Base-by-base conservation (phyloP, 2,329 filamentous ascomycete genomes). In the Cladosporium cucumerinum region DNA sequence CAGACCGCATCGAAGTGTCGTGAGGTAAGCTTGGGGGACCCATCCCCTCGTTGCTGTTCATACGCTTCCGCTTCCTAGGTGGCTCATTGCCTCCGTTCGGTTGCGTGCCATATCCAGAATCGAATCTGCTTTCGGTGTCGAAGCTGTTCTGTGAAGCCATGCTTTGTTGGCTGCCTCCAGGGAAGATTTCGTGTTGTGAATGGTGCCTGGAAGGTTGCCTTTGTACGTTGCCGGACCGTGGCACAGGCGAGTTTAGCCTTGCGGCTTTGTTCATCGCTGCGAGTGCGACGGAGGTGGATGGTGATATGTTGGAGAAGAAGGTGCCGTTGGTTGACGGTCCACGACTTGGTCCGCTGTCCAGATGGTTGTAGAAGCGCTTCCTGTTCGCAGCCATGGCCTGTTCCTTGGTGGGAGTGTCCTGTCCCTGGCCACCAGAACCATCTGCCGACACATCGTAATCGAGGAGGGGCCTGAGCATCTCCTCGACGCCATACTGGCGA, bases 221-320 rank as follows among this genome's bases (percentile, higher is more conserved):
- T 2, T 86, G 86, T 10, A 87, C 87, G 69, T 85, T 87, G 34
- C 78, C 78, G 21, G 82, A 81, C 55, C 90, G 83, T 5, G 90
- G 90, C 8, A 85, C 89, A 1, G 93, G 93, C 2, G 93, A 97
- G 75, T 97, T 93, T 72, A 97, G 90, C 14, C 94, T 87, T 18
- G 95, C 94, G 28, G 81, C 81, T 80, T 98, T 97, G 85, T 92
- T 97, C 78, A 99, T 96, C 65, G 95, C 94, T 67, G 93, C 93
- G 64, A 99, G 91, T 30, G 95, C 95, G 72, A 93, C 94, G 5
- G 92, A 95, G 1, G 95, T 93, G 1, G 93, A 96, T 68, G 88
- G 90, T 4, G 94, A 98, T 69, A 99, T 98, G 74, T 96, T 97
- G 75, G 93, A 93, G 82, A 99, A 98, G 76, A 97, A 97, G 1